Base-by-base conservation (phyloP, 2,329 filamentous ascomycete genomes). In the Exophiala dermatitidis region DNA sequence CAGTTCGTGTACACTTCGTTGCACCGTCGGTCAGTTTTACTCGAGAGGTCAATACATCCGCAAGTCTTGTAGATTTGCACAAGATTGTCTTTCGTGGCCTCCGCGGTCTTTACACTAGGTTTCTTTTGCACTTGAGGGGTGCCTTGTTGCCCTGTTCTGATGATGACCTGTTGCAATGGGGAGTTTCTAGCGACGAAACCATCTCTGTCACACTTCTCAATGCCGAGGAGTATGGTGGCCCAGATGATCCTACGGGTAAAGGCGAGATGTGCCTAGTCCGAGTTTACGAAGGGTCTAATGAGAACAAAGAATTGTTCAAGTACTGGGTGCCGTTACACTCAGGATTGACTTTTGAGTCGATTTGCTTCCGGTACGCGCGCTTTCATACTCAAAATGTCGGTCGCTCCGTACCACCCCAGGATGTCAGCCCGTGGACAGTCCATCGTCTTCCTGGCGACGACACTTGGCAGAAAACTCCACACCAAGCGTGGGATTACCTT, bases 331-430 rank as follows among this genome's bases (percentile, higher is more conserved):
- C 59, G 6, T 59, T 56, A 12, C 34, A 55, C 8, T 64, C 62
- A 7, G 10, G 43, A 6, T 34, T 44, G 12, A 58, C 63, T 2
- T 30, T 64, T 12, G 58, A 45, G 1, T 60, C 59, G 8, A 53
- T 67, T 10, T 6, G 62, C 5, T 64, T 62, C 54, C 65, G 62
- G 40, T 60, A 60, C 51, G 67, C 63, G 65, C 54, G 62, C n/a
- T 52, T 38, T 49, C 3, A 28, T 5, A n/a, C 45, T 5, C 48
- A 50, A 26, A 9, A 31, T 3, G 2, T 4, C 8, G 31, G 10
- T 19, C 2, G 10, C 12, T 1, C 5, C 38, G 2, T 30, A 12
- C 45, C 6, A 8, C 26, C 12, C 2, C 29, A 50, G 9, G 48
- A 50, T 40, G 29, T 26, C 4, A 28, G 40, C 12, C 12, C 26